These are phyloP conservation scores for Cairneyella variabilis DNA, from an alignment of 495 filamentous ascomycete species.

Conservation along the genomic window DNA sequence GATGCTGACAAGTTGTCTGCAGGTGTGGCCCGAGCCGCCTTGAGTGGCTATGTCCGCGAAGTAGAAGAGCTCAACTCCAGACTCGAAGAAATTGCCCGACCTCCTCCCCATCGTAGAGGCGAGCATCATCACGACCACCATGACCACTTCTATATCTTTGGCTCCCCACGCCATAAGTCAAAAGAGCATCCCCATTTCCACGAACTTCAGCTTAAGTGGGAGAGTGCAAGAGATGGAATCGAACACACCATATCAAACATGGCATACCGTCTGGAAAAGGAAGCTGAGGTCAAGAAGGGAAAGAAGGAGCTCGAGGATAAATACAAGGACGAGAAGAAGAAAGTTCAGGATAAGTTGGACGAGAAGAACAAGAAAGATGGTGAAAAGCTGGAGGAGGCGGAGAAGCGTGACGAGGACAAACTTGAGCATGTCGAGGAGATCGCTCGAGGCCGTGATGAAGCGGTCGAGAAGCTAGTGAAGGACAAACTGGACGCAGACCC, in stretches of 20 bases:
- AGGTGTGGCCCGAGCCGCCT: no score
- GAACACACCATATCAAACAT: neutral
- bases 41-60: no score
- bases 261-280: neutral
- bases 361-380: neutral
- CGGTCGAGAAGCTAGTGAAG: neutral
- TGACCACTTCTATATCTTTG: neutral
- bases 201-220: neutral
- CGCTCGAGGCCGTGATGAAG: neutral
- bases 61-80: no score
- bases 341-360: no score
- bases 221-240: slow-evolving; percentile 1
- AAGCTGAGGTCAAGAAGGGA: neutral
- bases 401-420: neutral
- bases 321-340: neutral
- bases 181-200: slow-evolving; percentile 7
- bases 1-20: no score
- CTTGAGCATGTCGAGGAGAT: neutral
- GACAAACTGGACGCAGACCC: neutral
- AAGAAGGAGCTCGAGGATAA: neutral
- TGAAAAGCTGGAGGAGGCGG: neutral
- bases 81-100: no score
- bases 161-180: neutral
- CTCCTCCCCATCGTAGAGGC: neutral
- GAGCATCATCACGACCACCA: neutral